Evolutionary conservation across 371 early-diverging fungal species (phyloP).

Genomic region (Apophysomyces elegans): DNA sequence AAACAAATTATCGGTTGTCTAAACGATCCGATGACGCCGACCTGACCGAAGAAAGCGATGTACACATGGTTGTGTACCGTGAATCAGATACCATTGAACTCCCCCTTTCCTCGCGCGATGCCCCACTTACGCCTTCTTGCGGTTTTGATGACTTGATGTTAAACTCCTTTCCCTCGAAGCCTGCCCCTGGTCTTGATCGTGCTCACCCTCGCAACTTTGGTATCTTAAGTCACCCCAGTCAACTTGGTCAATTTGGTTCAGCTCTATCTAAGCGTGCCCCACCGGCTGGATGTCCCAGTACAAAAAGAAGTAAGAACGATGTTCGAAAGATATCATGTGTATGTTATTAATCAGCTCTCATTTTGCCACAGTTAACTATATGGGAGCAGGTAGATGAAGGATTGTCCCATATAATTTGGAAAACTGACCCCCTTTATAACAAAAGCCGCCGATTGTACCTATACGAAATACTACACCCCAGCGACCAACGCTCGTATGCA

Average conservation of each 20-base stretch:
- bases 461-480: slow-evolving; percentile 61
- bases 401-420: background rate
- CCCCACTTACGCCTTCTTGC: slow-evolving; percentile 21
- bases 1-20: slow-evolving; percentile 56
- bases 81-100: slow-evolving; percentile 61
- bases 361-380: slow-evolving; percentile 25
- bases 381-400: slow-evolving; percentile 29
- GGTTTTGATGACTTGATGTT: slow-evolving; percentile 34
- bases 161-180: background rate
- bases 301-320: slow-evolving; percentile 41
- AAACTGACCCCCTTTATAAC: background rate
- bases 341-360: background rate
- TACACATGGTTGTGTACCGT: slow-evolving; percentile 68
- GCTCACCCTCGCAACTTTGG: background rate
- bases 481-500: slow-evolving; percentile 66
- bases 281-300: slow-evolving; percentile 42
- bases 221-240: background rate
- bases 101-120: slow-evolving; percentile 17
- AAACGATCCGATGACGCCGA: slow-evolving; percentile 67
- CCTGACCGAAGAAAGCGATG: background rate
- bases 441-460: slow-evolving; percentile 81
- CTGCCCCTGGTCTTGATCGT: background rate
- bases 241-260: background rate
- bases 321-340: background rate
- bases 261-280: slow-evolving; percentile 37